These are phyloP conservation scores for Tetrahymena borealis DNA, from an alignment of 73 alveolate genomes.

Conservation along the genomic window DNA sequence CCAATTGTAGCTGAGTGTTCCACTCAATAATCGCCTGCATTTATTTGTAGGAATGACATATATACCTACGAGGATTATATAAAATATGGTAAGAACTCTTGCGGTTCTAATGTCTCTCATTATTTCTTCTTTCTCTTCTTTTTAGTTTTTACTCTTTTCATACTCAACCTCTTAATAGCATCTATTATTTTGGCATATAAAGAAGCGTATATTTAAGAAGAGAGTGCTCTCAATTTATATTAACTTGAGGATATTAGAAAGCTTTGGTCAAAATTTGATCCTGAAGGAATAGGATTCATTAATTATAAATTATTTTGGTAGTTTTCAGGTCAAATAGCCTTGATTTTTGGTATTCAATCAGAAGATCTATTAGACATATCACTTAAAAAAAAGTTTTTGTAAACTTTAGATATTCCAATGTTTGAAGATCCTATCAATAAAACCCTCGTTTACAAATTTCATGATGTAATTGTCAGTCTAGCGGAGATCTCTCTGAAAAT, in stretches of 20 bases:
- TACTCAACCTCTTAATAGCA: conserved; percentile 26
- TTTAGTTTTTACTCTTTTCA: conserved; percentile 10
- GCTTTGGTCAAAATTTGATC: conserved; percentile 25
- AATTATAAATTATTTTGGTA: conserved; percentile 39
- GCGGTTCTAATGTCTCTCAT: conserved; percentile 19
- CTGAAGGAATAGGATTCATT: conserved; percentile 24
- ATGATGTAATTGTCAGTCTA: conserved; percentile 34
- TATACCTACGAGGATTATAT: conserved; percentile 1
- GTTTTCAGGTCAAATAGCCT: conserved; percentile 24
- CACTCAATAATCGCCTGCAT: not conserved
- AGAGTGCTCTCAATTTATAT: conserved; percentile 30
- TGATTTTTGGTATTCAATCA: conserved; percentile 21
- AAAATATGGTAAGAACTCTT: conserved; percentile 28
- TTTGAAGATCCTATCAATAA: conserved; percentile 20
- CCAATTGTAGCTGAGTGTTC: not conserved
- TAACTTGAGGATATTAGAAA: conserved; percentile 17
- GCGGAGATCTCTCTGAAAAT: conserved; percentile 25
- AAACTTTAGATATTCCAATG: conserved; percentile 27
- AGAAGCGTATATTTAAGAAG: conserved; percentile 17
- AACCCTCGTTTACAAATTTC: conserved; percentile 27
- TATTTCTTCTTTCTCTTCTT: conserved; percentile 1
- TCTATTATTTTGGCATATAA: conserved; percentile 23
- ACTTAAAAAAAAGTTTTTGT: conserved; percentile 2
- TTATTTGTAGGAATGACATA: conserved; percentile 13
- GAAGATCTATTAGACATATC: conserved; percentile 28